Conservation (phyloP, 768 basidiomycete genomes). For the Boletus subparvulus region DNA sequence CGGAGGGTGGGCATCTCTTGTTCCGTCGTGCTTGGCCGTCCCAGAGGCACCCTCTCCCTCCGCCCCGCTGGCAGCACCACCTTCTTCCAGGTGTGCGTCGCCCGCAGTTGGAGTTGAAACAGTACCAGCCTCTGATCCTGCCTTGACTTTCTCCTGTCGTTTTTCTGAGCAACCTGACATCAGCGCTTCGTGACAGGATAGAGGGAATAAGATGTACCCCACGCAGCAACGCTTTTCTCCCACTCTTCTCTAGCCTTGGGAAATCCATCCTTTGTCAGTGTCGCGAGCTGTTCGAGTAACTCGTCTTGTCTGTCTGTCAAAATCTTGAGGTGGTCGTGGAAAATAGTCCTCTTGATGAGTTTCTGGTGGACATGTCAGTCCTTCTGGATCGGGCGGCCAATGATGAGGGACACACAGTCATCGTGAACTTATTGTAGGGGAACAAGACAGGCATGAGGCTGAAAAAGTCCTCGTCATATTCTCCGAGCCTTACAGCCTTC, state of each 20-base stretch:
- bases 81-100: slow-evolving; percentile 34
- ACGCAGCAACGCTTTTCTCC: slow-evolving; percentile 64
- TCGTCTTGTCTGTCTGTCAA: slow-evolving; percentile 68
- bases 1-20: slow-evolving; percentile 57
- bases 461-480: slow-evolving; percentile 93
- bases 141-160: slow-evolving; percentile 56
- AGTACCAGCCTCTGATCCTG: slow-evolving; percentile 32
- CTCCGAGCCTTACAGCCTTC: slow-evolving; percentile 76
- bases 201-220: slow-evolving; percentile 49
- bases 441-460: slow-evolving; percentile 83
- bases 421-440: slow-evolving; percentile 94
- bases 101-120: slow-evolving; percentile 31
- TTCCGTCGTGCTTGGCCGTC: slow-evolving; percentile 28
- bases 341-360: slow-evolving; percentile 90
- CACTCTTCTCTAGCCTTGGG: slow-evolving; percentile 72
- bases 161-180: slow-evolving; percentile 36
- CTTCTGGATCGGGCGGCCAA: neutral
- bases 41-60: slow-evolving; percentile 26
- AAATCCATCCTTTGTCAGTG: slow-evolving; percentile 64
- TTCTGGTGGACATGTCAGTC: slow-evolving; percentile 51
- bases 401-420: slow-evolving; percentile 57
- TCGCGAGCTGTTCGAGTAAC: slow-evolving; percentile 60
- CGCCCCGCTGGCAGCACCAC: slow-evolving; percentile 24
- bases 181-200: neutral
- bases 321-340: slow-evolving; percentile 65